phyloP scores from a whole-genome alignment of 306 rosid species.

The Vigna mungo region DNA sequence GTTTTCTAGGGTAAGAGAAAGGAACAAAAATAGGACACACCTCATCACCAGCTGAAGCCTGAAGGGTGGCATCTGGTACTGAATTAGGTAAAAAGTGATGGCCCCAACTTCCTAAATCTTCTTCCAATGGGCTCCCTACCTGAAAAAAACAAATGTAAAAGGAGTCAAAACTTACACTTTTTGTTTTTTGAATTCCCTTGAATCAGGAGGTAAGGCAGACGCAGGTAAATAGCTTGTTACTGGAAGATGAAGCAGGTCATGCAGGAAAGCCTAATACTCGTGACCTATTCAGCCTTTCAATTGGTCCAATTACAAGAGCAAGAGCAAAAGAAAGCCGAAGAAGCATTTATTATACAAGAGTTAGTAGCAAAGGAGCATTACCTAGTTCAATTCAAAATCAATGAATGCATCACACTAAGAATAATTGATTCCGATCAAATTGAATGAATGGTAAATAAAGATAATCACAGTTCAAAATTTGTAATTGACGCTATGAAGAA shows the following conservation, averaged over 20 bases:
- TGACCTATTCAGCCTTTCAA: not conserved
- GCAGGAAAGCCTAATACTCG: not conserved
- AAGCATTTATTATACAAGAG: not conserved
- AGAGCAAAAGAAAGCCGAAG: not conserved
- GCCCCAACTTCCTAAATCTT: slow-evolving; percentile 93
- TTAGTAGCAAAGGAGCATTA: not conserved
- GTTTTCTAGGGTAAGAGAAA: not conserved
- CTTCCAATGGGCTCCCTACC: slow-evolving; percentile 92
- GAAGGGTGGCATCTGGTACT: slow-evolving; percentile 88
- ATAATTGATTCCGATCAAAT: not conserved
- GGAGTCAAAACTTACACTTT: slow-evolving; percentile 28
- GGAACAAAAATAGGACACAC: slow-evolving; percentile 49
- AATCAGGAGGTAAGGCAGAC: slow-evolving; percentile 31
- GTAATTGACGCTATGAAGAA: not conserved
- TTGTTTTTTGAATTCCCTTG: slow-evolving; percentile 22
- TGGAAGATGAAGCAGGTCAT: not conserved
- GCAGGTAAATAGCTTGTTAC: not conserved
- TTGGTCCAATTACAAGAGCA: not conserved
- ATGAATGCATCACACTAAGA: not conserved
- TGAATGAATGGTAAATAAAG: not conserved
- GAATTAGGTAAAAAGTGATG: slow-evolving; percentile 83
- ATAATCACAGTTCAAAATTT: not conserved
- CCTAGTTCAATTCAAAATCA: not conserved
- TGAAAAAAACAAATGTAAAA: slow-evolving; percentile 49
- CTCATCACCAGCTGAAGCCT: slow-evolving; percentile 97